Conservation (phyloP, 2,329 filamentous ascomycete species). For the Chaetomium strumarium region DNA sequence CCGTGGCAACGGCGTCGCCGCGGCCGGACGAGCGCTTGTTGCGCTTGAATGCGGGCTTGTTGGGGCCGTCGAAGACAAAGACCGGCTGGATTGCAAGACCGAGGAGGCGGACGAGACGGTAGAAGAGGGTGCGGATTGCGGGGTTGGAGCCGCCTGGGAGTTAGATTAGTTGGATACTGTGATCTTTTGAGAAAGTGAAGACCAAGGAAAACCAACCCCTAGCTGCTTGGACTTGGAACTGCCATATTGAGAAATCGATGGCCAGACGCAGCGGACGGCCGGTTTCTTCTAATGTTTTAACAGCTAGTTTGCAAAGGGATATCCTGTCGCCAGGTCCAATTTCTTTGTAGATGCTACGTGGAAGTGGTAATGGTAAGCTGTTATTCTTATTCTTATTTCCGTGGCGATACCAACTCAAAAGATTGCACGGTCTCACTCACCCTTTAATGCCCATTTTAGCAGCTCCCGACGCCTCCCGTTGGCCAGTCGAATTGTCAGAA, state of each 20-base stretch:
- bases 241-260: constrained; percentile 95
- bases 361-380: constrained; percentile 4
- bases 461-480: background rate
- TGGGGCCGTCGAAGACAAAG: constrained; percentile 49
- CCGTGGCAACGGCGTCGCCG: constrained; percentile 61
- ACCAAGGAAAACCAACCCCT: constrained; percentile 45
- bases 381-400: background rate
- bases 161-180: background rate
- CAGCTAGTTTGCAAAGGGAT: constrained; percentile 74
- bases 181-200: background rate
- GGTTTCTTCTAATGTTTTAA: constrained; percentile 66
- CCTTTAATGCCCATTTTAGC: constrained; percentile 60
- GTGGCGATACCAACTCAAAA: too few relatives aligned
- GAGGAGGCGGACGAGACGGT: constrained; percentile 62
- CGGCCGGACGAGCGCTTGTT: constrained; percentile 66
- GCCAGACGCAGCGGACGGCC: constrained; percentile 75
- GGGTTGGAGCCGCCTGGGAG: constrained; percentile 72
- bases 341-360: constrained; percentile 77
- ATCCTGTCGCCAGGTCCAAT: constrained; percentile 75
- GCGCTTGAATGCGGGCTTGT: constrained; percentile 68
- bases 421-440: constrained; percentile 31
- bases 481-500: too few relatives aligned
- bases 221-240: constrained; percentile 85
- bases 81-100: constrained; percentile 45
- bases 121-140: constrained; percentile 86